Evolutionary conservation across 495 filamentous ascomycete genomes (phyloP), one percentile per base, ranked within the genome.

Genomic region (Polyplosphaeria fusca): DNA sequence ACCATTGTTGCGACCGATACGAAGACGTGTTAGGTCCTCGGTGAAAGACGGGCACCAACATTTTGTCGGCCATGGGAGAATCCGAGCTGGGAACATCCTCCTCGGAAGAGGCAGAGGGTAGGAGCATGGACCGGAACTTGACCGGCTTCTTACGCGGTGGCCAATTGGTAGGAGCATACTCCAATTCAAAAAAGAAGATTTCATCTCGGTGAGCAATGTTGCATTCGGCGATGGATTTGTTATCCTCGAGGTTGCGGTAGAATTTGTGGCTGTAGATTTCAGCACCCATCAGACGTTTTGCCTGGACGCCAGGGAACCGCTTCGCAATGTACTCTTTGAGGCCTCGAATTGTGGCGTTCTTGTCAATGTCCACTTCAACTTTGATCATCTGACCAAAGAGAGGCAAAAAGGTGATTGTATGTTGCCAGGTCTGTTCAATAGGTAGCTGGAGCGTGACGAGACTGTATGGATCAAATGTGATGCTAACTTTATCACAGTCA

Each of bases 401-500:
- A 7, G 88, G 87, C 52, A 86, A 85, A 71, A 84, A 95, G 55
- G 77, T 84, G 45, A 97, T 74, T 2, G 81, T 74, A 53, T 85
- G 84, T 48, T 72, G 78, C 83, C 88, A 93, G 19, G 86, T 74
- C 48, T 83, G 87, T 63, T 90, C 85, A 52, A 95, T 80, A 0
- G 93, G 94, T 26, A 98, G 74, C 52, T 93, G 94, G 22, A 98
- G 74, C 0, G 94, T 96, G 26, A 97, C 71, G 53, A 90, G 93
- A 74, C 88, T 96, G 79, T 95, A 98, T 1, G 93, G 93, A 73
- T 98, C 93, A 62, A 98, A 97, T 3, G 93, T 98, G 58, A 98
- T 96, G 78, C 90, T 95, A 72, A 96, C 86, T 74, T 98, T 98
- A 52, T 86, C 79, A 67, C 93, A 98, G 7, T 75, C 81, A 1